Evolutionary conservation across 345 rosid genomes (phyloP).

Genomic region (Salix koriyanagi): DNA sequence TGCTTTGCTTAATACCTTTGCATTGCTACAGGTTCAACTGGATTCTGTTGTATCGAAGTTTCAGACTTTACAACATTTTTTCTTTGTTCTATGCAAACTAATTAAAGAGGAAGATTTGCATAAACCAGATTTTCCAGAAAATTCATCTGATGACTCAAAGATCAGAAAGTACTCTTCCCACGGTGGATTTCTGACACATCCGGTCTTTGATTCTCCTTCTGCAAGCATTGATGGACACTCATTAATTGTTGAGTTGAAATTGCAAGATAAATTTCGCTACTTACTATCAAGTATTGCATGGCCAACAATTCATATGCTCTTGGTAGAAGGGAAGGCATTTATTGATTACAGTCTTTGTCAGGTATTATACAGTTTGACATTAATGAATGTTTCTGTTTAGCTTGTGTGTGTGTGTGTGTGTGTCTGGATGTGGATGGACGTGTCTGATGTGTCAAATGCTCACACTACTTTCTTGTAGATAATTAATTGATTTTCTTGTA

Average conservation of each 20-base stretch:
- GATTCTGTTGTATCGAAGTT: constrained; percentile 59
- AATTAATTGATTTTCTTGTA: not conserved
- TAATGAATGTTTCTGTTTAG: not conserved
- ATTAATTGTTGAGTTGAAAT: constrained; percentile 32
- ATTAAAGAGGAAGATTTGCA: constrained; percentile 54
- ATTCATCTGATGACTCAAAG: constrained; percentile 27
- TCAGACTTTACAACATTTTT: constrained; percentile 74
- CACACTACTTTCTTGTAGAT: not conserved
- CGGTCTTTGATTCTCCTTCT: constrained; percentile 41
- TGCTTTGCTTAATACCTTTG: constrained; percentile 7
- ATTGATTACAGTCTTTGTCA: constrained; percentile 71
- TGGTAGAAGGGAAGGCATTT: constrained; percentile 76
- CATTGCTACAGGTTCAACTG: constrained; percentile 52
- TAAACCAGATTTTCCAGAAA: constrained; percentile 31
- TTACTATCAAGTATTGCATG: constrained; percentile 58
- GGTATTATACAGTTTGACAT: constrained; percentile 39
- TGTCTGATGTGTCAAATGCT: not conserved
- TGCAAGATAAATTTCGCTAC: constrained; percentile 45
- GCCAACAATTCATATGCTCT: constrained; percentile 62
- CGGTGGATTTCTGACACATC: constrained; percentile 84
- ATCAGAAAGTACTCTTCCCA: constrained; percentile 44
- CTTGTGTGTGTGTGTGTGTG: not conserved
- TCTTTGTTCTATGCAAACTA: constrained; percentile 72
- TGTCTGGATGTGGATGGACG: not conserved
- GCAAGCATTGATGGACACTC: constrained; percentile 26